A percentile compares a stretch with the other conserved stretches of the same genome.
Evolutionary conservation across 352 stramenopile species (phyloP).

Genomic region (Blastocystis sp.): DNA sequence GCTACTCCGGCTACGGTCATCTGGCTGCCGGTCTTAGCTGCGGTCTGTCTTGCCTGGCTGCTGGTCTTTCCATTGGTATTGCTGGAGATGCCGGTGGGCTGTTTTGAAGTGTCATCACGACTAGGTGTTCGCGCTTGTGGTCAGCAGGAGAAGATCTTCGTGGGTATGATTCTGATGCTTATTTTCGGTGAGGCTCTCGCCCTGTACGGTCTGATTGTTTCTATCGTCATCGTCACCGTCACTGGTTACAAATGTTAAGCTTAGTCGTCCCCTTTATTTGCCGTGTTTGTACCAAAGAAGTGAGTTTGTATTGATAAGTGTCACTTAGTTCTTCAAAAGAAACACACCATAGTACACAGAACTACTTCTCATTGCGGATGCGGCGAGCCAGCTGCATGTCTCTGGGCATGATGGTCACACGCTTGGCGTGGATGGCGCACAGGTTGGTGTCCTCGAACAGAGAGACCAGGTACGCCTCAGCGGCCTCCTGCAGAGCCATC

Average conservation of each 20-base stretch:
- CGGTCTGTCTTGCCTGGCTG: constrained; percentile 78
- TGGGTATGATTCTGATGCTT: constrained; percentile 95
- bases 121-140: constrained; percentile 90
- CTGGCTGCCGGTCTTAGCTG: constrained; percentile 80
- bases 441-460: too few relatives aligned
- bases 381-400: too few relatives aligned
- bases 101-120: constrained; percentile 64
- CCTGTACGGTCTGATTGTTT: constrained; percentile 91
- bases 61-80: constrained; percentile 82
- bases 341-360: too few relatives aligned
- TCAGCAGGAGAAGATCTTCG: constrained; percentile 95
- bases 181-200: constrained; percentile 97
- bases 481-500: too few relatives aligned
- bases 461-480: too few relatives aligned
- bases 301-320: too few relatives aligned
- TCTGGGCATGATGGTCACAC: too few relatives aligned
- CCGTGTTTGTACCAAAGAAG: too few relatives aligned
- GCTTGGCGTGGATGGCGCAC: too few relatives aligned
- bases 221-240: constrained; percentile 79
- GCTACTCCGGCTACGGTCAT: constrained; percentile 80
- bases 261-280: too few relatives aligned
- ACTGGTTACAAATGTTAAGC: constrained; percentile 34
- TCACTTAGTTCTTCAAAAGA: too few relatives aligned
- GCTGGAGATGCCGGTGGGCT: constrained; percentile 77
- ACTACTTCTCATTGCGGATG: too few relatives aligned